phyloP scores from a whole-genome alignment of 805 yeast genomes.

The Sugiyamaella smithiae region DNA sequence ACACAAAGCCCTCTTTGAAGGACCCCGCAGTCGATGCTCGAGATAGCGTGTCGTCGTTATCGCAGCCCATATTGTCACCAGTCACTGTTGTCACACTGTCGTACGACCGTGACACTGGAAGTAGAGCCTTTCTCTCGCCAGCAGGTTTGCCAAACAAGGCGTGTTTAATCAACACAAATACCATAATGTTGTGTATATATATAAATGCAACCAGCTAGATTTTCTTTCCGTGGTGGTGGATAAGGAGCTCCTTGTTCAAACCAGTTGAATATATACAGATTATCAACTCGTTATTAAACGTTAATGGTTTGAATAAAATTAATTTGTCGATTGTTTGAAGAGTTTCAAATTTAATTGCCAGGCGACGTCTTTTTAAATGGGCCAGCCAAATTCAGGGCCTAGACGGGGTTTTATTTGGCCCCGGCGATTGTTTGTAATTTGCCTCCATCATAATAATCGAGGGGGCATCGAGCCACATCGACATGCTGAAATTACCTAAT shows the following conservation, averaged over 20 bases:
- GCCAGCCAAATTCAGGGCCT: too few relatives aligned
- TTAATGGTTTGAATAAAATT: not conserved
- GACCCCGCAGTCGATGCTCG: constrained; percentile 17
- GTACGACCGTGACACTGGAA: constrained; percentile 29
- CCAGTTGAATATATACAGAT: not conserved
- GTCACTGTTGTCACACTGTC: constrained; percentile 18
- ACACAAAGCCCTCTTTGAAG: constrained; percentile 22
- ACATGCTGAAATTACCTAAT: not conserved
- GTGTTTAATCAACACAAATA: constrained; percentile 34
- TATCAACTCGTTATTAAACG: not conserved
- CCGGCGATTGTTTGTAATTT: not conserved
- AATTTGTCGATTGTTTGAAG: not conserved
- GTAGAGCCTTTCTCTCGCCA: constrained; percentile 27
- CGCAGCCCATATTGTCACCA: constrained; percentile 9
- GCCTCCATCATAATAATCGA: constrained; percentile 1
- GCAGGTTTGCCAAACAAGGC: constrained; percentile 27
- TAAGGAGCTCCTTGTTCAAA: too few relatives aligned
- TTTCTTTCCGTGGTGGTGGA: too few relatives aligned
- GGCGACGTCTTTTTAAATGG: not conserved
- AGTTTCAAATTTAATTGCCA: not conserved
- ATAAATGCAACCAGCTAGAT: too few relatives aligned
- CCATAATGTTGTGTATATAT: constrained; percentile 31
- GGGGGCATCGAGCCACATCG: not conserved
- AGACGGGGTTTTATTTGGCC: too few relatives aligned
- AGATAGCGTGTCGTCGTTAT: constrained; percentile 18